Conservation (phyloP, 192 early-diverging fungal genomes). For the Gigaspora rosea region DNA sequence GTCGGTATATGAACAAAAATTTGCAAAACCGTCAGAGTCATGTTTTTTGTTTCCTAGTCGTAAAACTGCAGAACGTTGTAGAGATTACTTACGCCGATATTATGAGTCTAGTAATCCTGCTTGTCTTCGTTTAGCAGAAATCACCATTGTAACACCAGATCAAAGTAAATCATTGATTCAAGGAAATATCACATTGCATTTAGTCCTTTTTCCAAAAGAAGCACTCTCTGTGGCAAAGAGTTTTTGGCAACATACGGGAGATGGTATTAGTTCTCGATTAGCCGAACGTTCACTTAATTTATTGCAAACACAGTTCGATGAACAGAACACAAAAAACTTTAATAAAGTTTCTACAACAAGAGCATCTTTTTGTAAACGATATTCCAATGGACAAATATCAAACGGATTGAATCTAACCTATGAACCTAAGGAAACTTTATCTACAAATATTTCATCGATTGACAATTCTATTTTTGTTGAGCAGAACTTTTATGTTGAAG, state of each 20-base stretch:
- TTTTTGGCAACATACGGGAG: slow-evolving; percentile 97
- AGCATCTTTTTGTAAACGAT: slow-evolving; percentile 33
- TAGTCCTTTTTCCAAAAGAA: slow-evolving; percentile 76
- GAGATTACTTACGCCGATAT: slow-evolving; percentile 60
- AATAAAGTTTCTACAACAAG: slow-evolving; percentile 36
- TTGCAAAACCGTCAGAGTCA: slow-evolving; percentile 63
- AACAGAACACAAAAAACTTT: slow-evolving; percentile 27
- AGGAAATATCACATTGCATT: slow-evolving; percentile 47
- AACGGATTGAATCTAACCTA: not conserved
- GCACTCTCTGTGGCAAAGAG: slow-evolving; percentile 78
- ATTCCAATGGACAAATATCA: slow-evolving; percentile 28
- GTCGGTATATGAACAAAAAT: slow-evolving; percentile 57
- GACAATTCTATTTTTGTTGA: slow-evolving; percentile 40
- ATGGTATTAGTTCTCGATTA: slow-evolving; percentile 83
- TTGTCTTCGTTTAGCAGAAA: slow-evolving; percentile 65
- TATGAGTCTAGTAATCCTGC: slow-evolving; percentile 29
- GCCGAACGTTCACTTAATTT: slow-evolving; percentile 81
- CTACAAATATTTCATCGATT: not conserved
- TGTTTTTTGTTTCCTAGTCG: slow-evolving; percentile 78
- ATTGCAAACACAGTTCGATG: slow-evolving; percentile 57
- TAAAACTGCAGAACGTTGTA: slow-evolving; percentile 65
- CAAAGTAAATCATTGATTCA: slow-evolving; percentile 42
- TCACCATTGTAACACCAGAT: slow-evolving; percentile 56
- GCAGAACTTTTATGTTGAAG: slow-evolving; percentile 78
- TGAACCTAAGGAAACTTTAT: slow-evolving; percentile 7